Base-by-base conservation (phyloP, 208 protist genomes). In the Angomonas ambiguus region DNA sequence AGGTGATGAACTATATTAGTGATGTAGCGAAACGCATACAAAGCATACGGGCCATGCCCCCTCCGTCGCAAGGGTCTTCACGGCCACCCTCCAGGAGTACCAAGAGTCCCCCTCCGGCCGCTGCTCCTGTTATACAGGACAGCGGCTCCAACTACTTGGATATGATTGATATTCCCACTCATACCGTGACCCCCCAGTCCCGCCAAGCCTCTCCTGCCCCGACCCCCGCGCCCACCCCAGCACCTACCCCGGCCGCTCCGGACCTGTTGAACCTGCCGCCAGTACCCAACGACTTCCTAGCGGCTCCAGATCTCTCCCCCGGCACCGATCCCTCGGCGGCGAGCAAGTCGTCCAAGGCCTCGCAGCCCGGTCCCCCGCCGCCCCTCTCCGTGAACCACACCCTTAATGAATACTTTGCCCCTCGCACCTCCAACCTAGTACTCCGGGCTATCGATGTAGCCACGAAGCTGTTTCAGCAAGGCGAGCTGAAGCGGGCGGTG, bases 401-500 rank as follows among this genome's bases (percentile, higher is more conserved):
- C 22, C 20, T 67, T 8, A n/a, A 48, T 6, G 38, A 67, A n/a
- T 49, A 58, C 62, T 67, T 67, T 31, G 62, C 62, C 28, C 64
- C 74, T 18, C 83, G 84, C 49, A 74, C 78, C 20, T 82, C 82
- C 1, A 80, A 87, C 27, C 67, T 81, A 65, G 79, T 92, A 2
- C 69, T 83, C 32, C 77, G 78, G 35, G 83, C 83, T 24, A 90
- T 92, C 35, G 88, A 92, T 18, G 61, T 90, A 22, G 71, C 85
- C 20, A 85, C 71, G 28, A 34, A 65, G 28, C 67, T 90, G 34
- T 71, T 62, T 58, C 59, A 74, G 49, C 79, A 85, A 55, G 71
- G 75, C 31, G 80, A 92, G 72, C 71, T 84, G 51, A 95, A 95
- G 77, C 80, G 82, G 10, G 84, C 88, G 13, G 77, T 92, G 3